Conservation (phyloP, 1,284 basidiomycete genomes). For the Cryptococcus sp. region DNA sequence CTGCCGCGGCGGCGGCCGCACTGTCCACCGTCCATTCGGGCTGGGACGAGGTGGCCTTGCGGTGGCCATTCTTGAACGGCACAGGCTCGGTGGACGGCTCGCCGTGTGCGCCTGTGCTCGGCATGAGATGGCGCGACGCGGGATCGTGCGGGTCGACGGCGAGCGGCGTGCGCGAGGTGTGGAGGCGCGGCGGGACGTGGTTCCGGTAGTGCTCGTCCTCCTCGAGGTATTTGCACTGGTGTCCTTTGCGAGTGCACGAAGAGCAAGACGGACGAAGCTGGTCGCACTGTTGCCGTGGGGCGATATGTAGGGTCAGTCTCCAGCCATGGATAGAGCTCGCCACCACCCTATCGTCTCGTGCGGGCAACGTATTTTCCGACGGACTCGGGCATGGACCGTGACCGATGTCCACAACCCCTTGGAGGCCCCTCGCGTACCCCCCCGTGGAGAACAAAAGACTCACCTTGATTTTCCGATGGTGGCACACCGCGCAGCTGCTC, state of each 20-base stretch:
- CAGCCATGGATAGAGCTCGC: not conserved
- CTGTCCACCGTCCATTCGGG: slow-evolving; percentile 15
- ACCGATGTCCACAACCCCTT: no score
- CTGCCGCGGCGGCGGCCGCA: slow-evolving; percentile 8
- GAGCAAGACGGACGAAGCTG: slow-evolving; percentile 38
- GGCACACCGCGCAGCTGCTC: slow-evolving; percentile 41
- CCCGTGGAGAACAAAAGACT: slow-evolving; percentile 5
- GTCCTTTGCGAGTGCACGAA: slow-evolving; percentile 37
- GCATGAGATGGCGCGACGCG: slow-evolving; percentile 12
- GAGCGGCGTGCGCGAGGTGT: slow-evolving; percentile 8
- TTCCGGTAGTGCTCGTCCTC: slow-evolving; percentile 19
- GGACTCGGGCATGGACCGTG: no score
- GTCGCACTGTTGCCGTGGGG: slow-evolving; percentile 32
- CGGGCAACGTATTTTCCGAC: not conserved
- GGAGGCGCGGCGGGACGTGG: not conserved
- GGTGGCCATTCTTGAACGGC: slow-evolving; percentile 9
- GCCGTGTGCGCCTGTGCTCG: not conserved
- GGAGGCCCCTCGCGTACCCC: not conserved
- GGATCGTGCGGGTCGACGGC: slow-evolving; percentile 18
- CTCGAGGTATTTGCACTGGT: slow-evolving; percentile 36
- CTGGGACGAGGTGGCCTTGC: not conserved
- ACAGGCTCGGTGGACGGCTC: slow-evolving; percentile 2
- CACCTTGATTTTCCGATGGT: slow-evolving; percentile 44
- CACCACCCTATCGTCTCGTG: not conserved
- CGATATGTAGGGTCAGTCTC: not conserved